Conservation (phyloP, 345 rosid genomes). For the Excoecaria cochinchinensis region DNA sequence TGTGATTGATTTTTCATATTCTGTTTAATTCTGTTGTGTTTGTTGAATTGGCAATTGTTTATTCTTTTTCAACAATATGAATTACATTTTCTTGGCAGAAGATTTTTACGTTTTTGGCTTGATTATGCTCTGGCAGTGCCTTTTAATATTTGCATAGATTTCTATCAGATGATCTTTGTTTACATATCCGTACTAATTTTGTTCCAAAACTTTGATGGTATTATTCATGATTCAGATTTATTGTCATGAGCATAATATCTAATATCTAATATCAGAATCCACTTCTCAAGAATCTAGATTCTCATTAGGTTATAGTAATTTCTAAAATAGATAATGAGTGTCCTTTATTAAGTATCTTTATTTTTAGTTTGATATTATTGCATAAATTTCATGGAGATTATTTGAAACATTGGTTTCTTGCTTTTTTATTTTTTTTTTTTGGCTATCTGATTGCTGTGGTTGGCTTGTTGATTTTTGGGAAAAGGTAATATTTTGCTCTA, state of each 20-base stretch:
- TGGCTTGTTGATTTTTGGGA: neutral
- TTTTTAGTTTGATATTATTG: neutral
- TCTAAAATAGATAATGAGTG: neutral
- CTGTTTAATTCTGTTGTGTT: neutral
- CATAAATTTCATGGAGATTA: neutral
- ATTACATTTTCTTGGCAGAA: neutral
- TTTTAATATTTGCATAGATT: neutral
- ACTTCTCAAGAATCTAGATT: neutral
- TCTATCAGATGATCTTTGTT: neutral
- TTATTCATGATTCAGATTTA: neutral
- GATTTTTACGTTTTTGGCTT: neutral
- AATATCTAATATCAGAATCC: neutral
- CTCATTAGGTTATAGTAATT: neutral
- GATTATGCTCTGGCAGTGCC: neutral
- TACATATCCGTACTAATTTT: too few species aligned
- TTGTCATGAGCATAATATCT: neutral
- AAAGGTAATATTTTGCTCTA: too few species aligned
- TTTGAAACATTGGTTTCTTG: neutral
- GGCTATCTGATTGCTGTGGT: neutral
- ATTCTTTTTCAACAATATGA: neutral
- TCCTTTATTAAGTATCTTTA: neutral
- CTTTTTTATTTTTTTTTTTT: neutral
- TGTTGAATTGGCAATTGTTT: neutral
- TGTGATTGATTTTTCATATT: neutral
- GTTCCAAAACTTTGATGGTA: neutral